A percentile compares a stretch with the other conserved stretches of the same genome.
Conservation (phyloP, 768 basidiomycete species). For the Naganishia vishniacii region DNA sequence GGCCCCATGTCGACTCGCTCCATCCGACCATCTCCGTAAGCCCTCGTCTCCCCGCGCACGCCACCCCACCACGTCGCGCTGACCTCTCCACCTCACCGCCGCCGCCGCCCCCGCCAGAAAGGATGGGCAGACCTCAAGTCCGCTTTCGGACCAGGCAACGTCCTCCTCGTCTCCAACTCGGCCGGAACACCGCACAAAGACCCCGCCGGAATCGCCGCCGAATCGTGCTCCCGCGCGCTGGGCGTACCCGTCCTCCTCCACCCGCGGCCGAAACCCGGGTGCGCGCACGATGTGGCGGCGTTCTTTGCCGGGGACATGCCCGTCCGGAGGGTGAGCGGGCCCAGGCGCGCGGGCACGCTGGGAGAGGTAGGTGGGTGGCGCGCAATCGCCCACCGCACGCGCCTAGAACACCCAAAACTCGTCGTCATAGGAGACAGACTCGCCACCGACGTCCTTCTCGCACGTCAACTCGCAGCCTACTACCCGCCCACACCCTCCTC, state of each 20-base stretch:
- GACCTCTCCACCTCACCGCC: too few species aligned
- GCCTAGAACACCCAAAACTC: constrained; percentile 52
- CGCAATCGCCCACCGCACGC: background rate
- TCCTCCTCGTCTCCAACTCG: background rate
- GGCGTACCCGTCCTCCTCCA: constrained; percentile 78
- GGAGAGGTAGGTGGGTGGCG: constrained; percentile 44
- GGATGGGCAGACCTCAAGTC: too few species aligned
- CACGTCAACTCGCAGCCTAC: constrained; percentile 55
- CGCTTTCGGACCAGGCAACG: background rate
- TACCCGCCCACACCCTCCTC: constrained; percentile 14
- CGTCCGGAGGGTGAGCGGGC: constrained; percentile 35
- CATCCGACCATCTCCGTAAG: too few species aligned
- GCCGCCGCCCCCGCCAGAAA: too few species aligned
- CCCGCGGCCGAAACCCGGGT: constrained; percentile 70
- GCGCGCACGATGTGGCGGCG: constrained; percentile 62
- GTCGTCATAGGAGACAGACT: constrained; percentile 85
- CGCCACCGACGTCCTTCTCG: constrained; percentile 84
- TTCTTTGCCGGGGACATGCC: constrained; percentile 64
- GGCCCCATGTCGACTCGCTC: too few species aligned
- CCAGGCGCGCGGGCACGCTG: too few species aligned
- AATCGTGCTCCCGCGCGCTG: constrained; percentile 73
- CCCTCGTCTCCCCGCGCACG: too few species aligned
- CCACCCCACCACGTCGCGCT: too few species aligned
- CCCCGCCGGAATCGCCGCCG: constrained; percentile 77
- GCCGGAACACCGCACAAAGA: constrained; percentile 56